Evolutionary conservation across 2,329 filamentous ascomycete species (phyloP), one percentile per base, ranked within the genome.

Genomic region (Penicillium frequentans): DNA sequence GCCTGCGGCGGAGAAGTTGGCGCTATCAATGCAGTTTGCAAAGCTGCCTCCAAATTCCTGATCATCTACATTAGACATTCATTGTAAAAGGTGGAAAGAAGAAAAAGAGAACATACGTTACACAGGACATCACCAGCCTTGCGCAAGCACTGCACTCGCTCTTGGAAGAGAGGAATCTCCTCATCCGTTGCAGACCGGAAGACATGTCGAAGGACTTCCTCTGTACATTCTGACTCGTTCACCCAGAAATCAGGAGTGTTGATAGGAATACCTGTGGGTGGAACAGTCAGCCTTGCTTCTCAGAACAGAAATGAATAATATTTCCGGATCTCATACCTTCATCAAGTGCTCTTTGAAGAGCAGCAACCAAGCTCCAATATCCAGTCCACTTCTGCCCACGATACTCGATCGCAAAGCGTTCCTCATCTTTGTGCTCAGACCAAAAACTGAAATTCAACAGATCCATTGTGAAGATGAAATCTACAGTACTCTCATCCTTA

Each of bases 401-500:
- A 74, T 97, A 98, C 56, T 90, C 87, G 43, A 99, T 84, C 10
- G 89, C 84, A 73, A 93, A 99, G 11, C 91, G 83, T 66, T 93
- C 86, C 5, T 86, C 82, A 11, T 90, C 87, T 3, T 74, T 68
- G 57, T 81, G 76, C 52, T 90, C 88, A 14, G 91, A 96, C 95
- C 95, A 99, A 74, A 99, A 99, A 23, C 89, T 96, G 71, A 98
- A 99, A 72, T 99, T 99, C 50, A 99, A 79, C 27, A 99, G 75
- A 72, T 99, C 95, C 91, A 99, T 96, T 21, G 90, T 91, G 73
- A 99, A 98, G 67, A 99, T 93, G 72, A 99, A 98, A 61, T 90
- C 88, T 23, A 96, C 86, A 0, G 91, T 93, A 50, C 76, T 82
- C 68, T 91, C 90, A 70, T 96, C 88, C 69, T 91, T 91, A 43